Evolutionary conservation across 371 early-diverging fungal species (phyloP), one percentile per base, ranked within the genome.

Genomic region (Zopfochytrium polystomum): DNA sequence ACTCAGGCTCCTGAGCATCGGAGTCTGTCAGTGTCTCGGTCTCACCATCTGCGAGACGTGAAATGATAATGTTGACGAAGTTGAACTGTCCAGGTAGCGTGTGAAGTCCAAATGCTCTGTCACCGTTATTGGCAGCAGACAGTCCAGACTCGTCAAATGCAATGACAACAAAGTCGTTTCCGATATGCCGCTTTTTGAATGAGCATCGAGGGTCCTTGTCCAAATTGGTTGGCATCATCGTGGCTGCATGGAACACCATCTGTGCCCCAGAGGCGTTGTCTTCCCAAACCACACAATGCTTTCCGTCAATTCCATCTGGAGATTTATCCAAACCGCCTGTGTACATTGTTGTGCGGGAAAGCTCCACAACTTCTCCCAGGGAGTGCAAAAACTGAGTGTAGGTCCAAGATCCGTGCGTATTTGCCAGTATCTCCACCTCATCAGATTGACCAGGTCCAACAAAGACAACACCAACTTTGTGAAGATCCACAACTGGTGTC

Each of bases 81-180:
- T 95, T 96, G 77, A 96, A 96, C 71, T 97, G 93, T 5, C 90
- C 88, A 0, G 92, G 89, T 22, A 96, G 73, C 0, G 95, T 96
- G 58, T 92, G 87, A 73, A 93, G 92, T 30, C 81, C 81, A 70
- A 90, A 95, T n/a, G n/a, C n/a, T n/a, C n/a, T n/a, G n/a, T n/a
- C n/a, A n/a, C n/a, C n/a, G n/a, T n/a, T n/a, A n/a, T n/a, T n/a
- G 13, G 29, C 56, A 3, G 29, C 18, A 5, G 84, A 82, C 2
- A 62, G 53, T 2, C 91, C 93, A 22, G 89, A 87, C 64, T 97
- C 95, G 66, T 95, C 93, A 68, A 89, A 97, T 13, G 95, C 88
- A 62, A 97, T 86, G 31, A 87, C 83, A 32, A 96, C 91, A 77
- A 84, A 95, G 69, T 96, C 94, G 68, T 97, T 97, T 44, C 96